Evolutionary conservation across 2,329 filamentous ascomycete genomes (phyloP), one percentile per base, ranked within the genome.

Genomic region (Xylaria sp.): DNA sequence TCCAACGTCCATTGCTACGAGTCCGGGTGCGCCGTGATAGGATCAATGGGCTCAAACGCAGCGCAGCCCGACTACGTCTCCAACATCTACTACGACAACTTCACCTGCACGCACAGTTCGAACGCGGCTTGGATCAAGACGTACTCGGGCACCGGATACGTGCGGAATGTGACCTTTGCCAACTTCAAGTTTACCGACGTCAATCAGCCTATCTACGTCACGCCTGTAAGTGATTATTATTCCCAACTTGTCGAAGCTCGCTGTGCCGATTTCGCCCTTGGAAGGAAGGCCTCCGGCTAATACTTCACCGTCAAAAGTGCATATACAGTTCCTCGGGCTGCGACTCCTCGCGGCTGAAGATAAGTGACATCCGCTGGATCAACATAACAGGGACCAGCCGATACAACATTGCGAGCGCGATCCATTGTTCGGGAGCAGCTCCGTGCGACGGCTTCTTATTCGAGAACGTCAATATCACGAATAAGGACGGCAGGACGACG

Each of bases 381-480:
- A 86, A 86, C 70, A 80, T 86, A 60, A 83, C 81, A 1, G 84
- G 84, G 6, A 85, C 83, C 2, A 81, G 79, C 65, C 76, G 81
- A 36, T 85, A 84, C 69, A 85, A 85, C 71, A 79, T 85, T 25
- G 83, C 80, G 2, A 79, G 80, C 7, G 83, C 80, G 4, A 83
- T 85, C 52, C 82, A 85, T 73, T 84, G 82, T 73, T 79, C 78
- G 13, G 74, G 78, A 12, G 70, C 75, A 2, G 78, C 78, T 41
- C 84, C 83, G 18, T 86, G 83, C 70, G 80, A 80, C 20, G 79
- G 79, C 4, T 77, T 85, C 52, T 78, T 76, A 45, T 85, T 86
- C 71, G 79, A 82, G 64, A 76, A 81, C 63, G 79, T 86, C 32
- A 75, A 84, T 62, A 83, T 86, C 74, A 80, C 78, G 60, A 80